Base-by-base conservation (phyloP, 495 filamentous ascomycete genomes). In the Lasiosphaeriaceae sp. region DNA sequence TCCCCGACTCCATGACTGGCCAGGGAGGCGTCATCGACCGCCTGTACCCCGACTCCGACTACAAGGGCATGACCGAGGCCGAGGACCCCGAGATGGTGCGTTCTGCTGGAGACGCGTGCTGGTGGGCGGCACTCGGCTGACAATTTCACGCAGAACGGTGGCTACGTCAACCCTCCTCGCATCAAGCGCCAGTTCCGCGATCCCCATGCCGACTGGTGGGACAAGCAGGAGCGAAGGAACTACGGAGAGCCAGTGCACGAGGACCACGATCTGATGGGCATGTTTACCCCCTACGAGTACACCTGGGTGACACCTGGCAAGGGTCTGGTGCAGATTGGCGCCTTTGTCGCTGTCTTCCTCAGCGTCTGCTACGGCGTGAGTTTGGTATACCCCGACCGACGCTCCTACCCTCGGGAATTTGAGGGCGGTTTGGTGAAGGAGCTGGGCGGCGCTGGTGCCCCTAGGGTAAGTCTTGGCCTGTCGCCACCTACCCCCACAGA, bases 201-300 rank as follows among this genome's bases (percentile, higher is more conserved):
- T 69, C 95, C 95, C 35, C 83, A 97, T 68, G 93, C 74, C 64
- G 88, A 90, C 69, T 97, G 92, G 90, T 97, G 93, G 93, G 92
- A 97, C 73, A 88, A 90, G 78, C 92, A 97, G 69, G 93, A 96
- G 71, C 88, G 92, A 64, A 86, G 92, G 56, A 96, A 97, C 78
- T 99, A 86, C 64, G 91, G 91, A 65, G 95, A 99, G 73, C 88
- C 92, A 3, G 84, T 96, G 24, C 93, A 99, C 71, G 95, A 99
- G 74, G 95, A 99, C 73, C 86, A 97, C 67, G 95, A 99, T 71
- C 85, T 96, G 52, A 80, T 97, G 20, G 92, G 93, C 66, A 86
- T 96, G 54, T 93, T 99, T 76, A 86, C 88, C 50, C 83, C 89
- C 2, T 84, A 96, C 66, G 88, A 92, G 61, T 97, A 99, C 74